Evolutionary conservation across 805 yeast species (phyloP).

Genomic region (Scheffersomyces ergatensis): DNA sequence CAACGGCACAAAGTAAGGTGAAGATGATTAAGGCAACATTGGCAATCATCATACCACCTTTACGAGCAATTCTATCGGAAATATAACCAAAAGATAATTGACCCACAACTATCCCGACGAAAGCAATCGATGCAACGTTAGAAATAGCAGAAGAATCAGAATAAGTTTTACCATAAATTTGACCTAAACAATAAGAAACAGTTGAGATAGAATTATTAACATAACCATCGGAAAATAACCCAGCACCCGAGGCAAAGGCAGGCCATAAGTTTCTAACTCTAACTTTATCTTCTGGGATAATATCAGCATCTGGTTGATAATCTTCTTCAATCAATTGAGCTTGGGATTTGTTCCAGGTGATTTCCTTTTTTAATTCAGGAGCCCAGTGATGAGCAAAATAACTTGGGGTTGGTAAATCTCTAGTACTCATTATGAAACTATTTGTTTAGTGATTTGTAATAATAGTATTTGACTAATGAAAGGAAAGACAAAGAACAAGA

Average conservation of each 20-base stretch:
- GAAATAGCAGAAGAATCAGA: constrained; percentile 65
- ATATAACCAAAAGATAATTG: constrained; percentile 77
- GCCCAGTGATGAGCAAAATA: constrained; percentile 43
- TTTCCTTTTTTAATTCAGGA: constrained; percentile 39
- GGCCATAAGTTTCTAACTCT: constrained; percentile 47
- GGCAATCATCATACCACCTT: constrained; percentile 77
- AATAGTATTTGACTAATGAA: no score
- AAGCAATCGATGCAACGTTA: constrained; percentile 83
- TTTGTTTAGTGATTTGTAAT: no score
- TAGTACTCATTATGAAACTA: constrained; percentile 35
- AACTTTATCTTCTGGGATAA: constrained; percentile 12
- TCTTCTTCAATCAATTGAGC: constrained; percentile 16
- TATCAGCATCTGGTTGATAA: constrained; percentile 15
- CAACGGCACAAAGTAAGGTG: constrained; percentile 76
- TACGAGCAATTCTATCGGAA: constrained; percentile 79
- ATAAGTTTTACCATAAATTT: constrained; percentile 64
- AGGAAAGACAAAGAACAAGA: no score
- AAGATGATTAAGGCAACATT: constrained; percentile 73
- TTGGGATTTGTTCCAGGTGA: constrained; percentile 32
- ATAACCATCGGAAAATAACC: constrained; percentile 91
- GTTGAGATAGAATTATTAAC: constrained; percentile 82
- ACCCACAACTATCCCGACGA: constrained; percentile 89
- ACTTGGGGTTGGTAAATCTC: constrained; percentile 49
- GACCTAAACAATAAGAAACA: constrained; percentile 66
- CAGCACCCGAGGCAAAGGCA: constrained; percentile 84